These are phyloP conservation scores for Thyridium curvatum DNA, from an alignment of 2,329 filamentous ascomycete genomes.

Conservation along the genomic window DNA sequence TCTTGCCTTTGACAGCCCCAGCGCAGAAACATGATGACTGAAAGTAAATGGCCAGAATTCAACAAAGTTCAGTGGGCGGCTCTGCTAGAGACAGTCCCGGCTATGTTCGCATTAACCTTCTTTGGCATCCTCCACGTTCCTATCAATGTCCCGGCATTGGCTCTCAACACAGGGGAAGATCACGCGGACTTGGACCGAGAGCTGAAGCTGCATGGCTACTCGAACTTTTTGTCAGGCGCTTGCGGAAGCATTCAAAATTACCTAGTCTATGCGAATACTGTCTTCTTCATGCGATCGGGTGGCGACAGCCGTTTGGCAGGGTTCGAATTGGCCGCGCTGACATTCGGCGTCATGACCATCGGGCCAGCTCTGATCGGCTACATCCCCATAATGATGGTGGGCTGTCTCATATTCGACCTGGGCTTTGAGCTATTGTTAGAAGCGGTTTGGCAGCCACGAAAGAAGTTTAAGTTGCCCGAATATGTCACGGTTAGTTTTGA, in stretches of 20 bases:
- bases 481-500: slow-evolving; percentile 66
- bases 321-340: slow-evolving; percentile 73
- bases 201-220: slow-evolving; percentile 85
- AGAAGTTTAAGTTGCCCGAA: slow-evolving; percentile 79
- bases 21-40: slow-evolving; percentile 12
- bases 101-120: slow-evolving; percentile 95
- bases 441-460: slow-evolving; percentile 81
- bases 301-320: slow-evolving; percentile 83
- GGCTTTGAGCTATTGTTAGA: slow-evolving; percentile 89
- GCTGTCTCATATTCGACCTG: slow-evolving; percentile 87
- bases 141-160: slow-evolving; percentile 93
- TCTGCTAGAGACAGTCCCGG: slow-evolving; percentile 76
- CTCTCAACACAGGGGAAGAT: slow-evolving; percentile 85
- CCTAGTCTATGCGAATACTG: slow-evolving; percentile 92
- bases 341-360: slow-evolving; percentile 74
- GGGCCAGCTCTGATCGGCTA: slow-evolving; percentile 86
- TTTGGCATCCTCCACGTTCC: slow-evolving; percentile 96
- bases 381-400: slow-evolving; percentile 96
- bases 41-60: slow-evolving; percentile 53
- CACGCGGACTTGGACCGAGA: slow-evolving; percentile 88
- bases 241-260: slow-evolving; percentile 93
- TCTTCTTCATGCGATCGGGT: slow-evolving; percentile 93
- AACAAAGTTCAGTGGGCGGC: slow-evolving; percentile 76
- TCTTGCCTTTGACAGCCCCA: neutral
- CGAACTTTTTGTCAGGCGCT: slow-evolving; percentile 83